Base-by-base conservation (phyloP, 306 rosid species). In the Quillaja saponaria region DNA sequence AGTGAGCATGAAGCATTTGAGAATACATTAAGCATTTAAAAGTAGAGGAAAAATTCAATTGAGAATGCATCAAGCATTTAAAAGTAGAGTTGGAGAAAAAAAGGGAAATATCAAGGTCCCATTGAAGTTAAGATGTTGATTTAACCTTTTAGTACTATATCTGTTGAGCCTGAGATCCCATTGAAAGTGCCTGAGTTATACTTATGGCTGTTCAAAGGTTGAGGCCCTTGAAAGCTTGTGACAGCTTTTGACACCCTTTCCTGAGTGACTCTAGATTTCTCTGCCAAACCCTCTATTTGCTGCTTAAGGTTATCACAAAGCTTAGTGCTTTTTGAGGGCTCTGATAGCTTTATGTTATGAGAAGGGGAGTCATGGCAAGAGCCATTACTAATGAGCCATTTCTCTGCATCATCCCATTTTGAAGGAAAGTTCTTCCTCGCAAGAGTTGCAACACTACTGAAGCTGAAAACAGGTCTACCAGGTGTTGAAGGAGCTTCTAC, bases 341-440 rank as follows among this genome's bases (percentile, higher is more conserved):
- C 81, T 8, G 83, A 71, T 16, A 74, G 71, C 74, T 86, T 81
- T 18, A 65, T 34, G 48, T 58, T 1, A 69, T 83, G 99, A 66
- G 88, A 87, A n/a, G 97, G 90, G 33, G 97, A 87, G 48, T 80
- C 97, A 78, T 87, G 84, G 77, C 94, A 85, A 42, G 97, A 82
- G 46, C 69, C 44, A 39, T 25, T 81, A 58, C 83, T 83, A 15
- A 89, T 82, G 25, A 94, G 91, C 99, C 99, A 94, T 58, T 94
- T 94, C 74, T 94, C 97, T 13, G 99, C 99, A 73, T 94, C 96
- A 63, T 89, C 99, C 99, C 99, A 94, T 52, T 94, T 94, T 9
- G 97, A 94, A 69, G 97, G 99, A 41, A 94, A 79, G 55, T 51
- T 80, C 55, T 90, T 94, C 44, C 97, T 85, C 1, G 87, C 64